Conservation (phyloP, 352 stramenopile species). For the Pythium brachiatum region DNA sequence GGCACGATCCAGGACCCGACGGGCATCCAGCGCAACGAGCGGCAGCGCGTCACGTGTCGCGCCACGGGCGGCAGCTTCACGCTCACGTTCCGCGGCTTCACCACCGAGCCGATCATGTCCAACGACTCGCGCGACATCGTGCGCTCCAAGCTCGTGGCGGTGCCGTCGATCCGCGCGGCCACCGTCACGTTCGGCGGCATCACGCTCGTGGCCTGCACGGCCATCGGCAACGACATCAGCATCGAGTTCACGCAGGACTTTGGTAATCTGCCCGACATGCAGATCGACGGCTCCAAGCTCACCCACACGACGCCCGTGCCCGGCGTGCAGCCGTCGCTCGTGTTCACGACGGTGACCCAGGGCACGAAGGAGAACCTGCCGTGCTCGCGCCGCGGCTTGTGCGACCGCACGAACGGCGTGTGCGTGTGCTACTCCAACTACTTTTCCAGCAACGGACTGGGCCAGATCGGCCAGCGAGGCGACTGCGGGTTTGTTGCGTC, state of each 20-base stretch:
- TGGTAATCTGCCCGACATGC: conserved; percentile 61
- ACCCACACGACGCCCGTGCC: conserved; percentile 41
- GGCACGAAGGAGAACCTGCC: conserved; percentile 88
- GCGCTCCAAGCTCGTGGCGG: conserved; percentile 41
- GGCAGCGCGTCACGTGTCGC: conserved; percentile 62
- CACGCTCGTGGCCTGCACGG: conserved; percentile 60
- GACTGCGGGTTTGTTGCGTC: conserved; percentile 88
- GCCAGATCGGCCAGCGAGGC: conserved; percentile 76
- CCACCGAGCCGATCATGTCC: conserved; percentile 65
- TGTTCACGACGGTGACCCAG: conserved; percentile 53
- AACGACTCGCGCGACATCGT: conserved; percentile 52
- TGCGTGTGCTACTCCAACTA: conserved; percentile 87
- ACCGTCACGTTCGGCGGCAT: conserved; percentile 70
- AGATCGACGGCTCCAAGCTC: conserved; percentile 50
- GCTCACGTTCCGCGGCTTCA: conserved; percentile 77
- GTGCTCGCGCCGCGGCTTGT: conserved; percentile 86
- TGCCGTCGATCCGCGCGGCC: conserved; percentile 64
- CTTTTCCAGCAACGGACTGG: conserved; percentile 80
- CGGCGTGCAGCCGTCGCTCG: conserved; percentile 40
- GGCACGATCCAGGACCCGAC: conserved; percentile 57
- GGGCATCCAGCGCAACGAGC: conserved; percentile 71
- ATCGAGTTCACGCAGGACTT: conserved; percentile 80
- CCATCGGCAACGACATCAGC: conserved; percentile 73
- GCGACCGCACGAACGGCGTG: conserved; percentile 65
- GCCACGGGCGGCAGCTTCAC: conserved; percentile 83